Base-by-base conservation (phyloP, 805 yeast genomes). In the Myxozyma monticola region DNA sequence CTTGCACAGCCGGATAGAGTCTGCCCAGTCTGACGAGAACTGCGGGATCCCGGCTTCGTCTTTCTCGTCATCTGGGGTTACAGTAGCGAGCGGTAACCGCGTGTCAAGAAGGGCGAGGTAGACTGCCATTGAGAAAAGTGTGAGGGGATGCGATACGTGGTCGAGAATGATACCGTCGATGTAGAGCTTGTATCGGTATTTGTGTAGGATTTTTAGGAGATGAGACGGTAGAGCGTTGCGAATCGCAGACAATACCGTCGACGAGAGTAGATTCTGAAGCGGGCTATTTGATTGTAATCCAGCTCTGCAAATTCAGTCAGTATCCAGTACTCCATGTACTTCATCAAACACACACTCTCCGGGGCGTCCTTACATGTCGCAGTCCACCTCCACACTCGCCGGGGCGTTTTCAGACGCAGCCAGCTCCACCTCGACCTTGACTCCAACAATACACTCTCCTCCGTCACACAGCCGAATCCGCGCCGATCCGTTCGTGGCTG, bases 401-500 rank as follows among this genome's bases (percentile, higher is more conserved):
- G 88, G 69, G 0, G 72, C 60, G 15, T 76, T 75, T 51, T 55
- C 68, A 51, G 55, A 44, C n/a, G 48, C 41, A n/a, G 53, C 49
- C 26, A 44, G 42, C 14, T 87, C 85, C 2, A 90, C 96, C 61
- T 85, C 85, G 10, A 90, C 80, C 68, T 93, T 93, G 41, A 91
- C 77, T 63, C 97, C 93, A 4, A 88, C 91, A 29, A 93, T 84
- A 61, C 96, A 88, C 68, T 93, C 98, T 54, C 88, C 80, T 20
- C 99, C 98, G 67, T 91, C 98, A 42, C 85, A 77, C 29, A 88
- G 77, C 57, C 89, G 77, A 17, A 91, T 79, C 70, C 96, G 77
- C 0, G 97, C 85, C 1, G 97, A 89, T 12, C 99, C 99, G 69
- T 91, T 88, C 2, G 96, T 85, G 44, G 83, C 79, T 0, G 96